Evolutionary conservation across 106 monocot species (phyloP).

Genomic region (Acorus calamus): DNA sequence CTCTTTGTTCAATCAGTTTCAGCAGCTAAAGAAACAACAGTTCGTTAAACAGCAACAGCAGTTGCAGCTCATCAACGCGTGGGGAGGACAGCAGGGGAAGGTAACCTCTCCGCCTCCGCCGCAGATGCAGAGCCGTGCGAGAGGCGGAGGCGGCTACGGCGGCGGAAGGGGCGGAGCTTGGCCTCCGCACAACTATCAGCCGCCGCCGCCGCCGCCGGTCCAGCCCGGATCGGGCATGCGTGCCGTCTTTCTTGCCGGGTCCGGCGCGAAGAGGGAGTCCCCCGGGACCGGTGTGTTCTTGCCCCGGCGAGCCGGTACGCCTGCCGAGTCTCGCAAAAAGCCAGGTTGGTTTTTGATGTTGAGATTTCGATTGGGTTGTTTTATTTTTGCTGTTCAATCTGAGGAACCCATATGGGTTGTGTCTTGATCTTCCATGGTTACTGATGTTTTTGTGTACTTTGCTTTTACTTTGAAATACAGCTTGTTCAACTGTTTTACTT

Average conservation of each 20-base stretch:
- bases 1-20: conserved; percentile 21
- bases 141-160: background rate
- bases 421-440: background rate
- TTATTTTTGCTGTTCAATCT: background rate
- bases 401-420: background rate
- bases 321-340: conserved; percentile 35
- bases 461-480: conserved; percentile 9
- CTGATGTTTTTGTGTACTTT: no score
- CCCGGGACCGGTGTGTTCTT: conserved; percentile 76
- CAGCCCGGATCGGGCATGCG: conserved; percentile 33
- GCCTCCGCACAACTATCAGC: conserved; percentile 3
- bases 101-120: background rate
- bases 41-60: conserved; percentile 10
- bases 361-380: background rate
- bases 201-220: conserved; percentile 11
- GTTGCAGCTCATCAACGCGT: background rate
- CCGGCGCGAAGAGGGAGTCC: conserved; percentile 27
- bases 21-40: conserved; percentile 40
- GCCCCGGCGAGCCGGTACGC: conserved; percentile 27
- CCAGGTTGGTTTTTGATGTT: conserved; percentile 14
- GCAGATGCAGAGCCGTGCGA: conserved; percentile 3
- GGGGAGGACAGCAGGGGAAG: no score
- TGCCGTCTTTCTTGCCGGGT: conserved; percentile 34
- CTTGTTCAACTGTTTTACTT: conserved; percentile 54
- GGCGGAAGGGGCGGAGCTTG: background rate